These are phyloP conservation scores for Metroxylon sagu DNA, from an alignment of 176 grass and related monocot genomes.

Conservation along the genomic window DNA sequence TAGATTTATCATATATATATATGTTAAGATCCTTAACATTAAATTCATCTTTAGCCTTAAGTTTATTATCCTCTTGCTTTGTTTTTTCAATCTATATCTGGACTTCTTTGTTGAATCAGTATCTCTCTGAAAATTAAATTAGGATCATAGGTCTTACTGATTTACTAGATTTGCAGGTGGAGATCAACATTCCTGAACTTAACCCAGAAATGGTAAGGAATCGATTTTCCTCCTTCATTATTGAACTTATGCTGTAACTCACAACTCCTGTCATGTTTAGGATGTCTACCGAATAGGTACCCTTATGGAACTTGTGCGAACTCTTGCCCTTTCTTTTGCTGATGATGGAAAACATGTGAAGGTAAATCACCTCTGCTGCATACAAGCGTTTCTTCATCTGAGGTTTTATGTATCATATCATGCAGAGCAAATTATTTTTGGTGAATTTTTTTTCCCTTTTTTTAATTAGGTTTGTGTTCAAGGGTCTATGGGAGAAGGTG, in stretches of 20 bases:
- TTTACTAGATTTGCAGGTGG: constrained; percentile 45
- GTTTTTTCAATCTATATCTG: neutral
- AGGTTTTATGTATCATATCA: neutral
- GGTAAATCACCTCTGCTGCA: constrained; percentile 34
- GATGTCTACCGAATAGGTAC: constrained; percentile 98
- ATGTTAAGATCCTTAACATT: too few species aligned
- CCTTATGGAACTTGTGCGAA: constrained; percentile 92
- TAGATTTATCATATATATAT: too few species aligned
- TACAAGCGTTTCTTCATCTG: neutral
- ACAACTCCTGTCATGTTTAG: constrained; percentile 29
- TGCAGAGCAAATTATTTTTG: neutral
- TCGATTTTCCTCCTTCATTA: constrained; percentile 7
- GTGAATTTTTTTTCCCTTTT: constrained; percentile 1
- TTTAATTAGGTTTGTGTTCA: constrained; percentile 84
- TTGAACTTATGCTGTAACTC: constrained; percentile 6
- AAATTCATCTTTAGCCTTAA: too few species aligned
- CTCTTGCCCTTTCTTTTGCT: constrained; percentile 84
- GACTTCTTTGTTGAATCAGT: neutral
- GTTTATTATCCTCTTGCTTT: too few species aligned
- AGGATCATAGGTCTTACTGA: neutral
- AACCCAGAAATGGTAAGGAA: constrained; percentile 92
- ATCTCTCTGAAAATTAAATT: constrained; percentile 3
- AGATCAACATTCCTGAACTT: constrained; percentile 97
- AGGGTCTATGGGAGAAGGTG: constrained; percentile 96
- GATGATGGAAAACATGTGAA: constrained; percentile 91